Evolutionary conservation across 768 basidiomycete species (phyloP).

Genomic region (Aureoboletus auriporus): DNA sequence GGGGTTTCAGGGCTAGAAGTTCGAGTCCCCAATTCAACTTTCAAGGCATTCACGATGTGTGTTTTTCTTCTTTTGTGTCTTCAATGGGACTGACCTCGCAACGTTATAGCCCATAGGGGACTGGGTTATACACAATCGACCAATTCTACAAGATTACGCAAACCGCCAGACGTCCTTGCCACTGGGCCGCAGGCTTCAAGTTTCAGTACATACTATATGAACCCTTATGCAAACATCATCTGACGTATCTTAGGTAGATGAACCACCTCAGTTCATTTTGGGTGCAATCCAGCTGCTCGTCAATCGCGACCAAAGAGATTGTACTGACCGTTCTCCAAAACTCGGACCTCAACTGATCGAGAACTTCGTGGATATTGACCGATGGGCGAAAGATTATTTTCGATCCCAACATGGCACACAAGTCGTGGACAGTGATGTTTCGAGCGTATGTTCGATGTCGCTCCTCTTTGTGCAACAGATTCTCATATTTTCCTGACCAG

Average conservation of each 20-base stretch:
- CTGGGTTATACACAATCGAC: constrained; percentile 22
- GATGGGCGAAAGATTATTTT: constrained; percentile 27
- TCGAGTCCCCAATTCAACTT: constrained; percentile 2
- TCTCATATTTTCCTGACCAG: constrained; percentile 8
- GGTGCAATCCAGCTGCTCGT: constrained; percentile 27
- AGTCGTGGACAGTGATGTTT: constrained; percentile 14
- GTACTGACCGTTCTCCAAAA: constrained; percentile 12
- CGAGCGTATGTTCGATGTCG: constrained; percentile 13
- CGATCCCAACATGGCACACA: constrained; percentile 16
- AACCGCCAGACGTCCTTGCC: constrained; percentile 24
- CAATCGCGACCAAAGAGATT: constrained; percentile 19
- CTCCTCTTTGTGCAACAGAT: neutral
- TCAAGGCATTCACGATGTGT: neutral
- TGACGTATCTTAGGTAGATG: constrained; percentile 18
- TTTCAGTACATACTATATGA: constrained; percentile 17
- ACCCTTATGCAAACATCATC: neutral
- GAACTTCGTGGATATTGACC: constrained; percentile 26
- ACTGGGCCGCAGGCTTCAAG: constrained; percentile 20
- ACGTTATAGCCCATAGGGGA: constrained; percentile 13
- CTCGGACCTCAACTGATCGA: constrained; percentile 30
- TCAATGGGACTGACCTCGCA: neutral
- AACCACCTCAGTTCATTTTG: constrained; percentile 22
- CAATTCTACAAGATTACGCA: constrained; percentile 24
- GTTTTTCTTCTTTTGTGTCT: neutral
- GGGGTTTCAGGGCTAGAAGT: too few relatives aligned